Conservation (phyloP, 176 grass and related monocot species). For the Cymbopogon citratus region DNA sequence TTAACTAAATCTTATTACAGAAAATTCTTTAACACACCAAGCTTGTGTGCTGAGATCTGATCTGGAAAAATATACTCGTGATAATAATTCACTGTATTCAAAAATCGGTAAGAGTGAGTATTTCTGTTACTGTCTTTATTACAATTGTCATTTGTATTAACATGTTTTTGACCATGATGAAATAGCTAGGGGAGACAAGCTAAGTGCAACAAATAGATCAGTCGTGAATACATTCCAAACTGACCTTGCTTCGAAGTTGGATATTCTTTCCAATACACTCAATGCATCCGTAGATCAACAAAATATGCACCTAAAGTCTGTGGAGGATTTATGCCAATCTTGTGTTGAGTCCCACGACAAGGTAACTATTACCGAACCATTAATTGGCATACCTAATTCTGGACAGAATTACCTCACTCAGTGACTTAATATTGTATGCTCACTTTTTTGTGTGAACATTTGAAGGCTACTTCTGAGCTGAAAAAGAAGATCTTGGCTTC, state of each 20-base stretch:
- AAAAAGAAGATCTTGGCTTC: conserved; percentile 85
- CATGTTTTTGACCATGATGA: conserved; percentile 4
- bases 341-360: conserved; percentile 85
- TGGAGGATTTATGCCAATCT: conserved; percentile 75
- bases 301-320: conserved; percentile 67
- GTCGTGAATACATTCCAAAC: conserved; percentile 73
- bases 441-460: conserved; percentile 7
- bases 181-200: conserved; percentile 74
- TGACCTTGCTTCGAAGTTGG: conserved; percentile 70
- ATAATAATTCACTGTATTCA: conserved; percentile 75
- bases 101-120: conserved; percentile 59
- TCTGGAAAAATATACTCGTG: conserved; percentile 80
- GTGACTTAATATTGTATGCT: background rate
- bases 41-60: conserved; percentile 82
- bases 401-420: background rate
- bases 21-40: conserved; percentile 89
- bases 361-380: conserved; percentile 39
- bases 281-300: conserved; percentile 63
- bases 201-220: conserved; percentile 68
- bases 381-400: conserved; percentile 12
- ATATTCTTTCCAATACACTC: conserved; percentile 66
- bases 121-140: background rate
- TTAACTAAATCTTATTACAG: conserved; percentile 39
- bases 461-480: conserved; percentile 65
- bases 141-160: background rate